These are phyloP conservation scores for Skeletonema marinoi DNA, from an alignment of 108 stramenopile genomes.

Conservation along the genomic window DNA sequence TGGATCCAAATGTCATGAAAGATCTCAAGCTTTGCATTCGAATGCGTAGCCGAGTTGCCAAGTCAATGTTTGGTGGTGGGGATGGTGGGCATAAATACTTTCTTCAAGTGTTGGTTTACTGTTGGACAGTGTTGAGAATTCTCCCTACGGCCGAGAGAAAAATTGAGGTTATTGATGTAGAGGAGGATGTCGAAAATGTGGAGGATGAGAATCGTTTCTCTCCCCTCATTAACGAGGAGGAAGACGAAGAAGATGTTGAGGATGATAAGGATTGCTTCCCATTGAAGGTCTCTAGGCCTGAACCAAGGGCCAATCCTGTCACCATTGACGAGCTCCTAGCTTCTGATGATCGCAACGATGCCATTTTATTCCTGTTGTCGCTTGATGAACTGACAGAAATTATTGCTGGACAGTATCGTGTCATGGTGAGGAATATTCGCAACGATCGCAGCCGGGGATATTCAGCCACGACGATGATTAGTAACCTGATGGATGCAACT, in stretches of 20 bases:
- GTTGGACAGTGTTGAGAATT: conserved; percentile 29
- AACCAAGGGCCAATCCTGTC: conserved; percentile 5
- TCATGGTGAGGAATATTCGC: neutral
- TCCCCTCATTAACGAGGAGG: neutral
- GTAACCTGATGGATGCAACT: conserved; percentile 45
- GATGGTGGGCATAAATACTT: conserved; percentile 53
- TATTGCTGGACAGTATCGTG: conserved; percentile 22
- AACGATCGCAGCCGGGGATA: neutral
- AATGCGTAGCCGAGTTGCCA: conserved; percentile 36
- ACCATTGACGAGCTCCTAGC: conserved; percentile 40
- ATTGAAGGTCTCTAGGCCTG: conserved; percentile 26
- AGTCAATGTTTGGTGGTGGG: conserved; percentile 38
- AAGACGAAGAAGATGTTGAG: conserved; percentile 39
- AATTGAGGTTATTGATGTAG: conserved; percentile 14
- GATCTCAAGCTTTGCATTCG: conserved; percentile 51
- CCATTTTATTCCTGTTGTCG: conserved; percentile 42
- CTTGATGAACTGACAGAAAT: conserved; percentile 39
- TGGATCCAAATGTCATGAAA: conserved; percentile 28
- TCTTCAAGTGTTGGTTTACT: conserved; percentile 42
- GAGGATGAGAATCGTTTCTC: conserved; percentile 10
- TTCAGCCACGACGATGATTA: conserved; percentile 18
- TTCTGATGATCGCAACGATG: conserved; percentile 47
- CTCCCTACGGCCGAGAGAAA: neutral
- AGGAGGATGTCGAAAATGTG: neutral
- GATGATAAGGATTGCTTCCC: conserved; percentile 33